These are phyloP conservation scores for Trichoderma semiorbis DNA, from an alignment of 2,329 filamentous ascomycete species.

Conservation along the genomic window DNA sequence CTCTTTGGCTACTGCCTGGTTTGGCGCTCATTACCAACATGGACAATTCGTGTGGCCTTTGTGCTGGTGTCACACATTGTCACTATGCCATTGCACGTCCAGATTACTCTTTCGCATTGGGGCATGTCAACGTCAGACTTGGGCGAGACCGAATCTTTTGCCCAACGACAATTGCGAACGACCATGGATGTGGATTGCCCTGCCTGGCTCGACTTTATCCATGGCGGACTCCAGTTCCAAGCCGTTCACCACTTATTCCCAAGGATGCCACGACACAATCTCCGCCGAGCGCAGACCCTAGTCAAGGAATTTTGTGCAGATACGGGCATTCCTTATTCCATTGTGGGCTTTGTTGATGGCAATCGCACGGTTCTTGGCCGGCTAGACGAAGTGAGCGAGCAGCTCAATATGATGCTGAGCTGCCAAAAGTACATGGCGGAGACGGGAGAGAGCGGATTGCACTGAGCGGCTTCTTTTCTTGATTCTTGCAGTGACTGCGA, in stretches of 20 bases:
- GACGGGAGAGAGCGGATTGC: conserved; percentile 18
- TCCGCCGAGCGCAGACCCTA: conserved; percentile 69
- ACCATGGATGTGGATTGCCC: conserved; percentile 94
- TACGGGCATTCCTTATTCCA: conserved; percentile 77
- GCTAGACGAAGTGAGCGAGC: conserved; percentile 66
- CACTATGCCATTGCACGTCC: conserved; percentile 78
- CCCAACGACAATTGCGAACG: conserved; percentile 85
- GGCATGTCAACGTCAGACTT: conserved; percentile 89
- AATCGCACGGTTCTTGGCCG: conserved; percentile 77
- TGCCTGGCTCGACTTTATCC: conserved; percentile 82
- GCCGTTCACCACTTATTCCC: conserved; percentile 84
- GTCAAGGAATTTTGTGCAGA: conserved; percentile 80
- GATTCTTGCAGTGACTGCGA: background rate
- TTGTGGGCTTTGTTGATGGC: conserved; percentile 80
- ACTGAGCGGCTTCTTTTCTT: background rate
- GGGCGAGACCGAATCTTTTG: conserved; percentile 79
- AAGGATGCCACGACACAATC: conserved; percentile 78
- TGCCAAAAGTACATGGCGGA: conserved; percentile 49
- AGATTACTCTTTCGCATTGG: conserved; percentile 90
- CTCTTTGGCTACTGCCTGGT: conserved; percentile 84
- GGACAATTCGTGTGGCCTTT: conserved; percentile 67
- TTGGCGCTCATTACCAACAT: conserved; percentile 34
- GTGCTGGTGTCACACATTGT: conserved; percentile 77
- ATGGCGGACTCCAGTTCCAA: conserved; percentile 86
- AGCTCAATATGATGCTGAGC: conserved; percentile 74